phyloP scores from a whole-genome alignment of 2,329 filamentous ascomycete species.

The Cladosporium sp. region DNA sequence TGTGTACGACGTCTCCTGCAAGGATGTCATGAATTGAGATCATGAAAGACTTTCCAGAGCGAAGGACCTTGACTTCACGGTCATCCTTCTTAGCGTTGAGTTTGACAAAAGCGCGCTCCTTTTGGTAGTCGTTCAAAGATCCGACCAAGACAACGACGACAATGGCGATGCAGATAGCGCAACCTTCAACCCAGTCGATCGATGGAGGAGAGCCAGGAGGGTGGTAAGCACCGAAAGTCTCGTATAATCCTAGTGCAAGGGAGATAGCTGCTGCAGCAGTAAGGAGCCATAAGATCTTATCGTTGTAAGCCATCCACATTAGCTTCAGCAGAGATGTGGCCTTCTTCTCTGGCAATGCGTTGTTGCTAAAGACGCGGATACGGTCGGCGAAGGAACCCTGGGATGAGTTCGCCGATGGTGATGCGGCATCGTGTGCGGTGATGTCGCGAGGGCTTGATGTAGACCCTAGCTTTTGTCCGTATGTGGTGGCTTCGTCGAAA shows the following conservation, averaged over 20 bases:
- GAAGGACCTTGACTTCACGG: constrained; percentile 69
- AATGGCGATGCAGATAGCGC: constrained; percentile 76
- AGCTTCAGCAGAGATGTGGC: constrained; percentile 68
- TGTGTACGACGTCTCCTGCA: constrained; percentile 70
- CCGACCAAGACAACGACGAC: constrained; percentile 75
- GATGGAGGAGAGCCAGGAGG: constrained; percentile 57
- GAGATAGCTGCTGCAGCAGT: constrained; percentile 71
- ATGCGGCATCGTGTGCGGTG: constrained; percentile 15
- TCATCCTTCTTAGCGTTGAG: constrained; percentile 79
- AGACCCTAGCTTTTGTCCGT: constrained; percentile 25
- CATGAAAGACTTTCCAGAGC: constrained; percentile 69
- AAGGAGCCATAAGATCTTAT: constrained; percentile 73
- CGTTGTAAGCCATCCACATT: constrained; percentile 81
- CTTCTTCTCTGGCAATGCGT: constrained; percentile 68
- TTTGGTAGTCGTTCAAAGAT: constrained; percentile 77
- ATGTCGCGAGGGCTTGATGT: constrained; percentile 18
- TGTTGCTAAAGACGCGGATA: constrained; percentile 68
- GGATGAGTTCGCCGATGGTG: constrained; percentile 27
- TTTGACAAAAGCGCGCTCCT: constrained; percentile 77
- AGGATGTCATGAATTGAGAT: constrained; percentile 70
- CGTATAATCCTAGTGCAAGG: constrained; percentile 71
- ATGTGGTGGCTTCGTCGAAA: constrained; percentile 62
- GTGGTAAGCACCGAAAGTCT: constrained; percentile 56
- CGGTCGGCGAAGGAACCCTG: constrained; percentile 59
- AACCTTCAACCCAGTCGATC: constrained; percentile 79